Base-by-base conservation (phyloP, 2,329 filamentous ascomycete genomes). In the Tricladium varicosporioides region DNA sequence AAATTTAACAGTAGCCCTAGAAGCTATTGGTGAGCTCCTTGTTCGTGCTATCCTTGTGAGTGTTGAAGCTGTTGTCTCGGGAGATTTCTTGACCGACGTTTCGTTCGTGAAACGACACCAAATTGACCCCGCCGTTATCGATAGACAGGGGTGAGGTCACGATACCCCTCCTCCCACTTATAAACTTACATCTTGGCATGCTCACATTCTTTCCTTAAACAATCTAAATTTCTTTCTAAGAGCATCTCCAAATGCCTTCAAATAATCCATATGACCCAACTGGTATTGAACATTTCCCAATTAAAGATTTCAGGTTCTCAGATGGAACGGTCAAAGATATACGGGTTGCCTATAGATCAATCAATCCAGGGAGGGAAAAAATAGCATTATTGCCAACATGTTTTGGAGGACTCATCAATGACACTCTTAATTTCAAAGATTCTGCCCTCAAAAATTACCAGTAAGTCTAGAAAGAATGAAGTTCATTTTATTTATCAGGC, bases 301-400 rank as follows among this genome's bases (percentile, higher is more conserved):
- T 76, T 54, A 67, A 69, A 19, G 60, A 68, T 57, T 76, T 77
- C 64, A 65, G 60, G 32, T 78, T 78, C 61, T 62, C 68, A 51
- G 66, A 66, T 48, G 73, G 71, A n/a, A 64, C 60, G 3, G 71
- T 62, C 4, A 62, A 58, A 32, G 48, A 57, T 18, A 58, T 67
- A 53, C 63, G 61, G 42, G 22, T 67, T 36, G 60, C 64, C 43
- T 79, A 78, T 66, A 72, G 72, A 48, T 73, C 72, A 5, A 70
- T 75, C 65, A 77, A 77, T 60, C 65, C 72, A 8, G 64, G 71
- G 1, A 68, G 67, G 13, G 58, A 61, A 5, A 68, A 67, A 22
- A 68, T 66, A n/a, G 75, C 76, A 14, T 66, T 83, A 13, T 74
- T 84, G 11, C 75, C 78, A 19, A 83, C 80, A 1, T 84, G 81